Conservation (phyloP, 2,329 filamentous ascomycete species). For the Ceratocystis diversiconidia region DNA sequence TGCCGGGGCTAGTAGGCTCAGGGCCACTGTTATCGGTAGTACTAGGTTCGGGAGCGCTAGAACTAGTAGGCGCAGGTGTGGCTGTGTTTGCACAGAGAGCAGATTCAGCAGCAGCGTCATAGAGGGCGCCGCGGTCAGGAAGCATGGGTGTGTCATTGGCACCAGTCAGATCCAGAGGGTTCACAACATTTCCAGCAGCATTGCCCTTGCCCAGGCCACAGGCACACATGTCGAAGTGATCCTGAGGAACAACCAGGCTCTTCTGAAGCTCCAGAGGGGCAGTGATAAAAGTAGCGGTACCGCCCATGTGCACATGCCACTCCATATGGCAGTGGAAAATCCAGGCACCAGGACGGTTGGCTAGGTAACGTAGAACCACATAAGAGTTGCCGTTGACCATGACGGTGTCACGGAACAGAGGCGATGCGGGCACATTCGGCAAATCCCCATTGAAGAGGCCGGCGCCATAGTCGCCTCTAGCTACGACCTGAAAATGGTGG, state of each 20-base stretch:
- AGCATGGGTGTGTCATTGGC: constrained; percentile 21
- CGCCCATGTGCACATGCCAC: constrained; percentile 38
- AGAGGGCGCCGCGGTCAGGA: constrained; percentile 15
- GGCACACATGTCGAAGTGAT: constrained; percentile 30
- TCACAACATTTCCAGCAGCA: constrained; percentile 42
- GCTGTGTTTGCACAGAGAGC: not conserved
- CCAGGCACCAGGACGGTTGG: constrained; percentile 35
- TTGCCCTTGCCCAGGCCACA: constrained; percentile 36
- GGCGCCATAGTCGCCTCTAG: constrained; percentile 19
- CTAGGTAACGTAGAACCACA: constrained; percentile 33
- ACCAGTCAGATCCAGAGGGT: constrained; percentile 34
- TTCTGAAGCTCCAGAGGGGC: constrained; percentile 33
- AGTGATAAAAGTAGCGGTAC: constrained; percentile 30
- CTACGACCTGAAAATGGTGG: constrained; percentile 40
- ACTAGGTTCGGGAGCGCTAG: not conserved
- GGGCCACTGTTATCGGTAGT: not conserved
- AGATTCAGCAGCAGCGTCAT: constrained; percentile 5
- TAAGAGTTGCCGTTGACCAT: constrained; percentile 34
- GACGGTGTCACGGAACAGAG: constrained; percentile 37
- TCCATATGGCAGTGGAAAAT: constrained; percentile 40
- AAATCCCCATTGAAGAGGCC: constrained; percentile 25
- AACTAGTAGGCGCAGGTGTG: not conserved
- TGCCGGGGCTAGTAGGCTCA: not conserved
- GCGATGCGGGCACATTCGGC: constrained; percentile 23
- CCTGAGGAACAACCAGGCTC: constrained; percentile 30